Base-by-base conservation (phyloP, 1,284 basidiomycete genomes). In the Ganoderma lingzhi region DNA sequence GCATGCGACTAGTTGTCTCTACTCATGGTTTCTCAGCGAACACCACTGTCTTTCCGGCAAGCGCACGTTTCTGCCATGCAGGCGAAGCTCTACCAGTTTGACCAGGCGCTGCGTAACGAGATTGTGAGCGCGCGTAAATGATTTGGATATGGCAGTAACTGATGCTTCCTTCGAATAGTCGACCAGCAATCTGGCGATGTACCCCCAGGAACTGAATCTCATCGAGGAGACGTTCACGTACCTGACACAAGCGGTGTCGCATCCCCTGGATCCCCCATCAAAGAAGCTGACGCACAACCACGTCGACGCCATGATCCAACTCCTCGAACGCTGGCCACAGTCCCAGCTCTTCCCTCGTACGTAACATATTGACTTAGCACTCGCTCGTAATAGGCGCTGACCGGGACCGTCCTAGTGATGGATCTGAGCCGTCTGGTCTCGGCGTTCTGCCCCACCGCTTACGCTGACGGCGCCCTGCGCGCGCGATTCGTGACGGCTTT, bases 41-140 rank as follows among this genome's bases (percentile, higher is more conserved):
- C 85, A 45, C 84, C 85, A 58, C 85, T 96, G 39, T 84, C 87
- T 1, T 98, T 98, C 85, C 93, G 93, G 73, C 93, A 95, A 82
- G 94, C 93, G 17, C 98, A 97, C 79, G 87, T 98, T n/a, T 78
- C 84, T 15, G 95, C 95, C 4, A 96, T 97, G 85, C 91, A 91
- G 76, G 85, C 85, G 45, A 99, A 99, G 82, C 80, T 98, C 30
- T 84, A 87, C 64, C 92, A 97, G 78, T 90, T 98, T 67, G 90
- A 97, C 77, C 89, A 92, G 53, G 87, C 84, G 37, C 82, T 96
- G 65, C 86, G 86, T 66, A 83, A 87, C 70, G 92, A 92, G 78
- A 90, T 88, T 67, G 92, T 93, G 73, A 73, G 89, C 75, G 30
- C 59, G 62, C 51, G 19, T 8, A 30, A 3, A 6, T 35, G 28